phyloP scores from a whole-genome alignment of 805 yeast species.

The Saccharomyces paradoxus region DNA sequence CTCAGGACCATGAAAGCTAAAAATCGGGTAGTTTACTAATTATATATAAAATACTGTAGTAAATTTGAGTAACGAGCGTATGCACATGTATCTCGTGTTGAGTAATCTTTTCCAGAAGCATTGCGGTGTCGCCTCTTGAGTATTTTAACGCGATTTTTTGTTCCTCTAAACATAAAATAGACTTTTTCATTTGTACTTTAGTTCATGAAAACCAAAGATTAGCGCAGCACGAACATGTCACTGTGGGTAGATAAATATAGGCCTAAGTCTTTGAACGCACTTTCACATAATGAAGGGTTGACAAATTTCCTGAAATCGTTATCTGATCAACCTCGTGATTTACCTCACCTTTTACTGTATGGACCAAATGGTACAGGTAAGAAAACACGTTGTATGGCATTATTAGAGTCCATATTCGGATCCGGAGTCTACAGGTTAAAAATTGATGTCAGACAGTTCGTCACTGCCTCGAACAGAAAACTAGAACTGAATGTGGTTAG shows the following conservation, averaged over 20 bases:
- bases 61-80: neutral
- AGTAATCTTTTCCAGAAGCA: neutral
- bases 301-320: slow-evolving; percentile 53
- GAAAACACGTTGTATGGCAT: slow-evolving; percentile 81
- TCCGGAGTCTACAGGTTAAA: slow-evolving; percentile 73
- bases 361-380: slow-evolving; percentile 98
- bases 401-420: slow-evolving; percentile 75
- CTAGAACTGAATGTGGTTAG: slow-evolving; percentile 90
- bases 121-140: neutral
- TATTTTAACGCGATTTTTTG: neutral
- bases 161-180: neutral
- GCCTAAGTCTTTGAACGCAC: slow-evolving; percentile 55
- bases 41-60: neutral
- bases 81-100: neutral
- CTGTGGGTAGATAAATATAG: slow-evolving; percentile 95
- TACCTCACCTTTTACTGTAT: slow-evolving; percentile 85
- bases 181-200: neutral
- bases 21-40: neutral
- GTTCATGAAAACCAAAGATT: neutral
- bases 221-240: slow-evolving; percentile 46
- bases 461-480: slow-evolving; percentile 64
- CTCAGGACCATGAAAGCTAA: neutral
- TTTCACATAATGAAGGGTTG: slow-evolving; percentile 61
- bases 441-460: slow-evolving; percentile 82
- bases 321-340: slow-evolving; percentile 42